These are phyloP conservation scores for Stemphylium lycopersici DNA, from an alignment of 2,329 filamentous ascomycete genomes.

Conservation along the genomic window DNA sequence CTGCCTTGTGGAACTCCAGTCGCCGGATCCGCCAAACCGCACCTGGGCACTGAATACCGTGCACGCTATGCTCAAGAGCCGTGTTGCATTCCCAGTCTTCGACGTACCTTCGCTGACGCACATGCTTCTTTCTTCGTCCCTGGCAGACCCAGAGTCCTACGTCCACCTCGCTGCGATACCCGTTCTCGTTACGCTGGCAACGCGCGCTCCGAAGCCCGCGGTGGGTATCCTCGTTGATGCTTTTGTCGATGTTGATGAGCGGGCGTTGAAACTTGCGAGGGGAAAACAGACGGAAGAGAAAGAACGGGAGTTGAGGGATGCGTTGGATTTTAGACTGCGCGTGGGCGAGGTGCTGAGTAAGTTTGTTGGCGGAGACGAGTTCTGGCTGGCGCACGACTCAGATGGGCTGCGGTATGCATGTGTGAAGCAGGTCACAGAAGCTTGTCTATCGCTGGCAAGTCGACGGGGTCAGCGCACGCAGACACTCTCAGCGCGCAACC, in stretches of 20 bases:
- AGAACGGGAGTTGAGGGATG: constrained; percentile 35
- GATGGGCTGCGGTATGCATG: constrained; percentile 8
- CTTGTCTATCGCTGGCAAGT: constrained; percentile 68
- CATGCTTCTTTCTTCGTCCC: constrained; percentile 67
- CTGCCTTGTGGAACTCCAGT: constrained; percentile 37
- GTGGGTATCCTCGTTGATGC: constrained; percentile 68
- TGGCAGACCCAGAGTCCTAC: constrained; percentile 72
- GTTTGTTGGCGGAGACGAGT: constrained; percentile 24
- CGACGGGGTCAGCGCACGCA: constrained; percentile 67
- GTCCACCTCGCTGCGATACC: constrained; percentile 73
- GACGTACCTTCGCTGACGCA: constrained; percentile 71
- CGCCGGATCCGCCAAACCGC: constrained; percentile 45
- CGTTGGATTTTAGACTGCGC: constrained; percentile 68
- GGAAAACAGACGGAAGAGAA: constrained; percentile 26
- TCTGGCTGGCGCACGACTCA: constrained; percentile 19
- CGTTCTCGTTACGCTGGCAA: constrained; percentile 66
- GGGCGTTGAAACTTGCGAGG: constrained; percentile 27
- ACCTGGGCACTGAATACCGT: constrained; percentile 45
- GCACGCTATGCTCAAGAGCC: constrained; percentile 56
- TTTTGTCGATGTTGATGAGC: constrained; percentile 68
- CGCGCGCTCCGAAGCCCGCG: constrained; percentile 67
- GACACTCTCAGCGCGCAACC: constrained; percentile 63
- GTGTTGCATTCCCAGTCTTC: constrained; percentile 61
- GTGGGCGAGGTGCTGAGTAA: constrained; percentile 63
- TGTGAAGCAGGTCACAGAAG: constrained; percentile 56